A percentile compares a stretch with the other conserved stretches of the same genome.
Evolutionary conservation across 805 yeast genomes (phyloP).

Genomic region (Metschnikowia aberdeeniae): DNA sequence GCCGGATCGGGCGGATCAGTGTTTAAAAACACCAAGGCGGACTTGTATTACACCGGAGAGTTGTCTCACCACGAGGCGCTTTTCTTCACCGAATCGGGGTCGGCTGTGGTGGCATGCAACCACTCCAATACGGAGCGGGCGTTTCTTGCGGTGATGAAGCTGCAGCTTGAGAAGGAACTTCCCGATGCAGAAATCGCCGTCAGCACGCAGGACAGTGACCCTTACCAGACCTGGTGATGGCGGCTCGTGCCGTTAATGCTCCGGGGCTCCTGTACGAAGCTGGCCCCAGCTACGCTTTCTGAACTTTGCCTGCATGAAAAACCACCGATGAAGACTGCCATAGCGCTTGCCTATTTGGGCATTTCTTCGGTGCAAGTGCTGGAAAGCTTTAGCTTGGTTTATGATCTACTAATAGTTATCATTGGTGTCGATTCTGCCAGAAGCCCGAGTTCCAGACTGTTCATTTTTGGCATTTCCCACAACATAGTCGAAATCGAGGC

Average conservation of each 20-base stretch:
- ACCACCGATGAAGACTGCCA: too few species aligned
- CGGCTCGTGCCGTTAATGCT: too few species aligned
- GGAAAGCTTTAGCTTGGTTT: neutral
- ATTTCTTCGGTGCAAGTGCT: too few species aligned
- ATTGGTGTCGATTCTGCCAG: too few species aligned
- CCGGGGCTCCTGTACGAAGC: neutral
- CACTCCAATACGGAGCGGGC: slow-evolving; percentile 95
- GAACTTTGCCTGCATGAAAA: too few species aligned
- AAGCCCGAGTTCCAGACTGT: too few species aligned
- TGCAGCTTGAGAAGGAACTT: slow-evolving; percentile 46
- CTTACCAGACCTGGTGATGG: slow-evolving; percentile 33
- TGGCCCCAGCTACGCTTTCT: neutral
- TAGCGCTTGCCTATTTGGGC: too few species aligned
- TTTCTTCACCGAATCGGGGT: slow-evolving; percentile 63
- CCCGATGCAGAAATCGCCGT: slow-evolving; percentile 42
- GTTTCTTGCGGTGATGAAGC: slow-evolving; percentile 52
- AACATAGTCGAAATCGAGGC: too few species aligned
- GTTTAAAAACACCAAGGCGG: slow-evolving; percentile 57
- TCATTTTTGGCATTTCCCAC: too few species aligned
- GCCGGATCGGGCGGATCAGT: slow-evolving; percentile 94
- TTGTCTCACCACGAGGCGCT: slow-evolving; percentile 90
- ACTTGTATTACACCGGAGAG: slow-evolving; percentile 86
- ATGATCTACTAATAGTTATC: neutral
- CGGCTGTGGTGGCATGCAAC: slow-evolving; percentile 71
- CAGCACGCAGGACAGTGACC: slow-evolving; percentile 62